Base-by-base conservation (phyloP, 148 eudicot species). In the Spergularia marina region DNA sequence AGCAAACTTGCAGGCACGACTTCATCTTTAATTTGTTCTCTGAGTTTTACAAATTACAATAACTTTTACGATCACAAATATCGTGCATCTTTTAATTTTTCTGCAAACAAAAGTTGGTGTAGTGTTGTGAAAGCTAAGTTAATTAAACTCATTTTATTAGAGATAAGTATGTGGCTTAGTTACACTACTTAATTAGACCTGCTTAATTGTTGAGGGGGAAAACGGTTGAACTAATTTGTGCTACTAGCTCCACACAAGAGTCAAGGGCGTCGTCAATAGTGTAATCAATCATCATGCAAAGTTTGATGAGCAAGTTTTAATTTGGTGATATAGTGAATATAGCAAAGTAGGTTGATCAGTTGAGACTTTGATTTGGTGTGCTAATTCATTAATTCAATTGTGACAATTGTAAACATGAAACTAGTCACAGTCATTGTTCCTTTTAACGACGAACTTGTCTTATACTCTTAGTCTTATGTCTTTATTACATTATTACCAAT, bases 151-250 rank as follows among this genome's bases (percentile, higher is more conserved):
- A 20, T 53, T 23, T 70, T 13, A 53, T 8, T 70, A 70, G 59
- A 23, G 13, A 53, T 8, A 8, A 30, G 36, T 30, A 30, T 30
- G 36, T 30, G 36, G 36, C 36, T 30, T 30, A 30, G 36, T 30
- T 30, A 30, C 36, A 30, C 36, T 30, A 30, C 36, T 30, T 30
- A 30, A 30, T 30, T 30, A 30, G 2, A 30, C 36, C 36, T 30
- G 4, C 36, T 30, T 30, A 30, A 30, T 20, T 51, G 17, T 3
- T 4, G 15, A 18, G 41, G 53, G 14, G 10, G 12, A 53, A 23
- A 69, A 21, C 53, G 30, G 72, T 69, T 69, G n/a, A 69, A 69
- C 72, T 49, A 69, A 69, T 69, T 69, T 21, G 7, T 69, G 34
- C 14, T 70, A 70, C 73, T 70, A 12, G 47, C 61, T 70, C 73